phyloP scores from a whole-genome alignment of 108 stramenopile genomes.

The Cyclotella atomus region DNA sequence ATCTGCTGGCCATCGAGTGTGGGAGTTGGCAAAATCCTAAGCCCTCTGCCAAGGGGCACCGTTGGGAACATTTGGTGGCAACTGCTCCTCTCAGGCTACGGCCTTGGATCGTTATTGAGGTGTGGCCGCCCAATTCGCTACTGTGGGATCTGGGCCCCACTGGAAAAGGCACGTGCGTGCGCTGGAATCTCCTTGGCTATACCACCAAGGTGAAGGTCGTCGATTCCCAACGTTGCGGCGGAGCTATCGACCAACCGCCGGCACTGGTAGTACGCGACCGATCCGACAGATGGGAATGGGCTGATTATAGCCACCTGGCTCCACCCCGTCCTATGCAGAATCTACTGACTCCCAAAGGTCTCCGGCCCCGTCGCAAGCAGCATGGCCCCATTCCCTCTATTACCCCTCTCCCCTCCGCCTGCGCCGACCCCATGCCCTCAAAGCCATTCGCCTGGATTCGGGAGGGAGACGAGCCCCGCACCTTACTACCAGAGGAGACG shows the following conservation, averaged over 20 bases:
- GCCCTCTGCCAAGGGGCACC: not conserved
- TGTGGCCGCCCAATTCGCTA: not conserved
- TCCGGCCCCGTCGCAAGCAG: not conserved
- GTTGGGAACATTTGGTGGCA: not conserved
- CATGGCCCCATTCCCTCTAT: not conserved
- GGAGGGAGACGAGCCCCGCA: not conserved
- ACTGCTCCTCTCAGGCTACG: not conserved
- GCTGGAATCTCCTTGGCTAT: not conserved
- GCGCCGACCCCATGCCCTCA: not conserved
- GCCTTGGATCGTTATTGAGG: not conserved
- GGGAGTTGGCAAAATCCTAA: not conserved
- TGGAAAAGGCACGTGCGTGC: not conserved
- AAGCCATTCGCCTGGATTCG: not conserved
- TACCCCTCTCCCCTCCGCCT: not conserved
- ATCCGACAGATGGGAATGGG: not conserved
- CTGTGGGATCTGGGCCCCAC: not conserved
- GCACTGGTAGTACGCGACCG: not conserved
- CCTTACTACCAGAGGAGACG: not conserved
- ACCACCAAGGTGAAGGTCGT: not conserved
- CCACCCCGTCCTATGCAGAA: not conserved
- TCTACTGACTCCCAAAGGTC: not conserved
- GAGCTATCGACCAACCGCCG: not conserved
- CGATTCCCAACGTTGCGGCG: constrained; percentile 1
- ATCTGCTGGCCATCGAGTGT: constrained; percentile 1
- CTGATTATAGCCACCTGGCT: not conserved